phyloP scores from a whole-genome alignment of 192 early-diverging fungal species.

The Phycomyces blakesleeanus region DNA sequence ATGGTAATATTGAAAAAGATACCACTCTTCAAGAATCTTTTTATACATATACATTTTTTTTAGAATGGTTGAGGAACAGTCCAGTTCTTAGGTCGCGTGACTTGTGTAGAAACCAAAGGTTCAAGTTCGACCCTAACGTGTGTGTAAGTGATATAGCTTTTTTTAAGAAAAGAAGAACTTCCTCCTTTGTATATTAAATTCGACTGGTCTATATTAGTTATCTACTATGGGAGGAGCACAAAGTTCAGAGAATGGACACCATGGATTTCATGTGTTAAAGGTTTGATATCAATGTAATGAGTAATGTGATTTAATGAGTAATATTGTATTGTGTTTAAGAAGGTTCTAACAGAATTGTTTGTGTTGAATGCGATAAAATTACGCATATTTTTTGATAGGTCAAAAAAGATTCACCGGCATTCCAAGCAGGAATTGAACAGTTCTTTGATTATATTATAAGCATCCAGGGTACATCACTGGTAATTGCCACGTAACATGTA shows the following conservation, averaged over 20 bases:
- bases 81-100: too few species aligned
- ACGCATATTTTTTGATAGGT: conserved; percentile 39
- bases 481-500: conserved; percentile 12
- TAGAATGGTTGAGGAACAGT: too few species aligned
- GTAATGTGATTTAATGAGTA: too few species aligned
- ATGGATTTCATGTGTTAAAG: conserved; percentile 68
- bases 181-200: neutral
- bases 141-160: too few species aligned
- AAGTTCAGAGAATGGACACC: conserved; percentile 47
- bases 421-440: conserved; percentile 59
- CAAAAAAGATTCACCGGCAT: conserved; percentile 62
- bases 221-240: conserved; percentile 10
- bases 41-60: too few species aligned
- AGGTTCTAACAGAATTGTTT: neutral
- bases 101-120: too few species aligned
- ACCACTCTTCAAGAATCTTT: too few species aligned
- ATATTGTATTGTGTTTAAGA: too few species aligned
- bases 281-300: conserved; percentile 39
- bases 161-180: too few species aligned
- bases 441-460: conserved; percentile 75
- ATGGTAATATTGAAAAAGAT: too few species aligned
- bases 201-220: neutral
- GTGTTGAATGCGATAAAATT: neutral
- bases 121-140: too few species aligned
- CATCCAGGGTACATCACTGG: conserved; percentile 54